Evolutionary conservation across 352 stramenopile species (phyloP).

Genomic region (Halophytophthora polymorphica): DNA sequence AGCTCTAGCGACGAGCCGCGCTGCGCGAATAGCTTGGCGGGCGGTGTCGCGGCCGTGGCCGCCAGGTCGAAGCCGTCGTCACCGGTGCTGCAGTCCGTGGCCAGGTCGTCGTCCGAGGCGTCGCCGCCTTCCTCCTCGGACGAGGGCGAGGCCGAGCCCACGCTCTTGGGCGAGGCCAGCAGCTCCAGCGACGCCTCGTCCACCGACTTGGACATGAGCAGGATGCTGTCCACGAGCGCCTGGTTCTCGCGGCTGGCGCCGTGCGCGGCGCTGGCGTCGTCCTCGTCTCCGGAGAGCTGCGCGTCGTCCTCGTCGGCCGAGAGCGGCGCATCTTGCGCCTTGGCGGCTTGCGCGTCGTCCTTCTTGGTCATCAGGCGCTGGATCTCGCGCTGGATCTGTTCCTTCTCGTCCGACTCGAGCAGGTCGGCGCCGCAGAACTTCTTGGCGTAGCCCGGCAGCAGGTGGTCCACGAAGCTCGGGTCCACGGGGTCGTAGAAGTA

Average conservation of each 20-base stretch:
- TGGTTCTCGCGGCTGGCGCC: constrained; percentile 56
- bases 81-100: constrained; percentile 23
- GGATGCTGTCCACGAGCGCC: constrained; percentile 70
- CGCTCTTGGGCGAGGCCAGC: constrained; percentile 62
- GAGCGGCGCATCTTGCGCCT: constrained; percentile 35
- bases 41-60: constrained; percentile 18
- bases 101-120: constrained; percentile 26
- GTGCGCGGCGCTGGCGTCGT: constrained; percentile 11
- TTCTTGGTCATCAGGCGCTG: constrained; percentile 77
- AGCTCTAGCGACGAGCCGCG: constrained; percentile 51
- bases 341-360: constrained; percentile 33
- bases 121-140: constrained; percentile 49
- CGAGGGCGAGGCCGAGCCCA: constrained; percentile 45
- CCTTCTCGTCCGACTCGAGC: constrained; percentile 76
- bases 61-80: constrained; percentile 38
- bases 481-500: constrained; percentile 86
- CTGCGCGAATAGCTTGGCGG: constrained; percentile 27
- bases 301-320: constrained; percentile 12
- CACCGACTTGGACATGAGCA: constrained; percentile 74
- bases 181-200: constrained; percentile 47
- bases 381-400: constrained; percentile 82
- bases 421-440: constrained; percentile 67
- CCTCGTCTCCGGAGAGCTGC: constrained; percentile 11
- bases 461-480: constrained; percentile 80
- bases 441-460: constrained; percentile 75